phyloP scores from a whole-genome alignment of 2,329 filamentous ascomycete genomes.

The Emergomyces pasteurianus region DNA sequence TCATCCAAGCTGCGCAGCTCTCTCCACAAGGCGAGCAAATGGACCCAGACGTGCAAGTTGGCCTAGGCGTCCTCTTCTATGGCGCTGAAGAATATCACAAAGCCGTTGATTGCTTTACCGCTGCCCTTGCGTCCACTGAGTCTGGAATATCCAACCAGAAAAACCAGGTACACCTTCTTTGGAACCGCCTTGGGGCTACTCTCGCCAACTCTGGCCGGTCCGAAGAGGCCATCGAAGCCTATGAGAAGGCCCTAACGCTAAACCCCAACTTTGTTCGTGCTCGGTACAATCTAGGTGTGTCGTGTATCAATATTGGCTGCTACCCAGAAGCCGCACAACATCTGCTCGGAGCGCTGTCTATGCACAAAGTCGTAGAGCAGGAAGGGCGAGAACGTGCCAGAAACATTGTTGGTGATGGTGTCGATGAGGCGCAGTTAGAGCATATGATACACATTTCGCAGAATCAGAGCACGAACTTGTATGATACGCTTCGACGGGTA shows the following conservation, averaged over 20 bases:
- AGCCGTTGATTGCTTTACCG: slow-evolving; percentile 94
- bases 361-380: slow-evolving; percentile 89
- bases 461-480: slow-evolving; percentile 93
- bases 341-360: slow-evolving; percentile 77
- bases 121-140: slow-evolving; percentile 77
- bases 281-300: slow-evolving; percentile 90
- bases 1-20: slow-evolving; percentile 84
- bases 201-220: slow-evolving; percentile 86
- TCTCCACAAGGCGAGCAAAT: slow-evolving; percentile 88
- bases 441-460: slow-evolving; percentile 66
- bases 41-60: slow-evolving; percentile 97
- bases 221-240: slow-evolving; percentile 94
- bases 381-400: slow-evolving; percentile 72
- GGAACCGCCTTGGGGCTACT: slow-evolving; percentile 93
- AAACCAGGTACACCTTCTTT: slow-evolving; percentile 82
- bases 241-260: slow-evolving; percentile 80
- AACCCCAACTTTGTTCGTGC: slow-evolving; percentile 95
- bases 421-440: slow-evolving; percentile 64
- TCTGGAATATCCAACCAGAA: slow-evolving; percentile 71
- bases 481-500: slow-evolving; percentile 87
- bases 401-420: slow-evolving; percentile 56
- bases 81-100: slow-evolving; percentile 97
- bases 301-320: slow-evolving; percentile 95
- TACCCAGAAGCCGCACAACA: slow-evolving; percentile 88
- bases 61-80: slow-evolving; percentile 92